Percentiles rank a stretch among this genome's conserved stretches.
These are phyloP conservation scores for Lyophyllum semitale DNA, from an alignment of 768 basidiomycete genomes.

Conservation along the genomic window DNA sequence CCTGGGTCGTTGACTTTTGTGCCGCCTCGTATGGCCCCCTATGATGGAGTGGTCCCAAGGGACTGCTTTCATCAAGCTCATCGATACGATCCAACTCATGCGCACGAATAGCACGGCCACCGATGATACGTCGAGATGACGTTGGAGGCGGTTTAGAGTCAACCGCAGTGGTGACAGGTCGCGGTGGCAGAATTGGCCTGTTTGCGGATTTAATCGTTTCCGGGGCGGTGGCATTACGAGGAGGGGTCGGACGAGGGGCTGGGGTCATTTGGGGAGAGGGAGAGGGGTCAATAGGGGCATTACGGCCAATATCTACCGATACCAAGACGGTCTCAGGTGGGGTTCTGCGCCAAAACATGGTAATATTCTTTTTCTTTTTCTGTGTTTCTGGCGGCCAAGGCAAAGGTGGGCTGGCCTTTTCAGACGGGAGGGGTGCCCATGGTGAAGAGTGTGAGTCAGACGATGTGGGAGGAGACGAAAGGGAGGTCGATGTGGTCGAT, in stretches of 20 bases:
- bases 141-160: conserved; percentile 19
- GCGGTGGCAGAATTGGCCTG: conserved; percentile 22
- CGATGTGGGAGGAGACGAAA: conserved; percentile 20
- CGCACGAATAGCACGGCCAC: conserved; percentile 13
- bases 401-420: conserved; percentile 1
- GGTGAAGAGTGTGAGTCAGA: conserved; percentile 14
- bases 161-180: conserved; percentile 23
- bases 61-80: conserved; percentile 76
- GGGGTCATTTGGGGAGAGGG: conserved; percentile 6
- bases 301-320: conserved; percentile 9
- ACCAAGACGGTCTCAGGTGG: conserved; percentile 15
- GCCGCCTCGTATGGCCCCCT: conserved; percentile 76
- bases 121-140: conserved; percentile 15
- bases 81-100: conserved; percentile 69
- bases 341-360: conserved; percentile 22
- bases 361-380: conserved; percentile 16
- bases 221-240: conserved; percentile 18
- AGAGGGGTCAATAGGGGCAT: conserved; percentile 8
- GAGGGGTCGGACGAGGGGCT: conserved; percentile 14
- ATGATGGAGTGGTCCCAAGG: conserved; percentile 70
- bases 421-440: neutral
- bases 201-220: conserved; percentile 11
- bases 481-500: conserved; percentile 17
- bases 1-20: conserved; percentile 30
- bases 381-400: conserved; percentile 15